These are phyloP conservation scores for Prillingera fragicola DNA, from an alignment of 1,284 basidiomycete species.

Conservation along the genomic window DNA sequence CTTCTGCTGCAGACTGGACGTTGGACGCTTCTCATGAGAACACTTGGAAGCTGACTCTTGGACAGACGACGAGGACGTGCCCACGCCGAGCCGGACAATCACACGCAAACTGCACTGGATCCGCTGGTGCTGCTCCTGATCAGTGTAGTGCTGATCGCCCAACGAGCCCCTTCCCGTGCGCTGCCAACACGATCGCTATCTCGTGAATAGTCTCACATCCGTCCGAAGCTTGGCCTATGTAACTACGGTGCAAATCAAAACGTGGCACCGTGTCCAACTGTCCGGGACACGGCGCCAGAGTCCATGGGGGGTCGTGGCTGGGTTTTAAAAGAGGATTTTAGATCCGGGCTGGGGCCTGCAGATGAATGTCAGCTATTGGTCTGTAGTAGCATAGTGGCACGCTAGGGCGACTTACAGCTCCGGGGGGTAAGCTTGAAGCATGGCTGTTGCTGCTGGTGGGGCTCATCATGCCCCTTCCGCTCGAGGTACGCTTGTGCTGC, in stretches of 20 bases:
- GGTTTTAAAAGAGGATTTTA: not conserved
- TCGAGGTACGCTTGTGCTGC: conserved; percentile 30
- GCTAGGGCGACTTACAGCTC: conserved; percentile 7
- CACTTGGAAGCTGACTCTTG: no score
- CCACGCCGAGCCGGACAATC: no score
- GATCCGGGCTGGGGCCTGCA: not conserved
- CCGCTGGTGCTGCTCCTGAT: no score
- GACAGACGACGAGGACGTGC: no score
- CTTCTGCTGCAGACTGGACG: no score
- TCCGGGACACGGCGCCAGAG: conserved; percentile 3
- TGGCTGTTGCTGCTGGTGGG: conserved; percentile 12
- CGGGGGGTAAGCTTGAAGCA: conserved; percentile 17
- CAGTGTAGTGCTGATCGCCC: no score
- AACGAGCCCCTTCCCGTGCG: no score
- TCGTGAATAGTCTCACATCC: not conserved
- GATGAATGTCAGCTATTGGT: not conserved
- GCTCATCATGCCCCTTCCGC: conserved; percentile 11
- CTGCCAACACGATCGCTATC: no score
- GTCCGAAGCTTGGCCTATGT: conserved; percentile 3
- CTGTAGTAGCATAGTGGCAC: not conserved
- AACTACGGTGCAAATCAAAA: conserved; percentile 8
- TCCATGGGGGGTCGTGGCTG: conserved; percentile 4
- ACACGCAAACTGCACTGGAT: no score
- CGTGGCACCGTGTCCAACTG: not conserved
- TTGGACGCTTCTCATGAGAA: no score